phyloP scores from a whole-genome alignment of 176 grass and related monocot species.

The Dactylis glomerata region DNA sequence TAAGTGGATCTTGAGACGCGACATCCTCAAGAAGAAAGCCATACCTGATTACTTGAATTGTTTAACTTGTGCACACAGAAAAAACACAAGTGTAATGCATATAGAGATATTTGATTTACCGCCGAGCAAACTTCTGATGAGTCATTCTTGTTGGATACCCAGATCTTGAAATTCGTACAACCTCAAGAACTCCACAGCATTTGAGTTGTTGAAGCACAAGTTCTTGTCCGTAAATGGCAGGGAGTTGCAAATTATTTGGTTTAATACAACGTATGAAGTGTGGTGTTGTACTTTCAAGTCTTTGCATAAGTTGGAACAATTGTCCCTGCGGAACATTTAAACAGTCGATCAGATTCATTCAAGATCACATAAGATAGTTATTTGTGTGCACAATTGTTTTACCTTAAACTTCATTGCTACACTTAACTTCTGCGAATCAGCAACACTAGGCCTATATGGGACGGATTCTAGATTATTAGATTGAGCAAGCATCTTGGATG shows the following conservation, averaged over 20 bases:
- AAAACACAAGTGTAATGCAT: neutral
- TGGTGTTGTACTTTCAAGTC: conserved; percentile 90
- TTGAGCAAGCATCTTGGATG: conserved; percentile 89
- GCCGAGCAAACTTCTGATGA: conserved; percentile 91
- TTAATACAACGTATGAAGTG: conserved; percentile 99
- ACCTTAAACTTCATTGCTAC: conserved; percentile 99
- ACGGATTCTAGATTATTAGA: conserved; percentile 50
- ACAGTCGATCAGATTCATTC: conserved; percentile 16
- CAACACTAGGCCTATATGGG: conserved; percentile 69
- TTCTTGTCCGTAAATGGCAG: conserved; percentile 85
- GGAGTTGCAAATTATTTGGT: conserved; percentile 91
- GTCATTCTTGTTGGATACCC: conserved; percentile 98
- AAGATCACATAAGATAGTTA: conserved; percentile 17
- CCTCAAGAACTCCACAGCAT: conserved; percentile 98
- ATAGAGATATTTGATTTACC: conserved; percentile 54
- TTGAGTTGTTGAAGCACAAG: conserved; percentile 91
- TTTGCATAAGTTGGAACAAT: conserved; percentile 97
- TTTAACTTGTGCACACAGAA: conserved; percentile 6
- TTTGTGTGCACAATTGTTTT: conserved; percentile 7
- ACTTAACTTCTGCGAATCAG: conserved; percentile 94
- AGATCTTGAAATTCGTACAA: conserved; percentile 96
- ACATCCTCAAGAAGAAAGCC: conserved; percentile 92
- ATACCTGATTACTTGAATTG: conserved; percentile 56
- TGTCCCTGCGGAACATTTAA: conserved; percentile 55
- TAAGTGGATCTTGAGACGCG: conserved; percentile 87